Evolutionary conservation across 2,329 filamentous ascomycete species (phyloP), one percentile per base, ranked within the genome.

Genomic region (Fusarium nygamai): DNA sequence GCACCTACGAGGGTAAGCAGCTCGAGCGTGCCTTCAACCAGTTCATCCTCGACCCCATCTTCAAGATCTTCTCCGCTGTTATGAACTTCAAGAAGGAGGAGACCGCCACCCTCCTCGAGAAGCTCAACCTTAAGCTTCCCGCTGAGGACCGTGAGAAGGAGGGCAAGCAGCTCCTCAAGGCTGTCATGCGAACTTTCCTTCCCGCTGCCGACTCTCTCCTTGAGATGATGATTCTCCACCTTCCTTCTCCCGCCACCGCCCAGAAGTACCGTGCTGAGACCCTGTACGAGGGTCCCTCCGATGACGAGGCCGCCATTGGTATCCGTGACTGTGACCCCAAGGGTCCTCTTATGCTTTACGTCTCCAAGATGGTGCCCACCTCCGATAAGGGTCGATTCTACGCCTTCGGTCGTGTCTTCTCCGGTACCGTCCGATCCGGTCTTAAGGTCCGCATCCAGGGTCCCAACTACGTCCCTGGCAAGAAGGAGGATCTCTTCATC

Each of bases 331-430:
- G 96, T 86, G 94, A 99, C 86, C 90, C 96, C 87, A 97, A 98
- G 90, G 96, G 91, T 85, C 94, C 96, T 82, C 96, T 99, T 87
- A 99, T 99, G 96, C 91, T 98, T 80, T 99, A 99, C 93, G 95
- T 99, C 86, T 99, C 96, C 86, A 99, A 99, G 94, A 99, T 99
- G 96, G 96, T 99, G 83, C 96, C 96, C 82, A 99, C 96, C 80
- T 97, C 95, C 82, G 96, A 99, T 85, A 98, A 98, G 93, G 96
- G 96, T 87, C 96, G 96, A 88, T 99, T 99, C 94, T 99, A 98
- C 89, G 96, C 96, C 86, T 99, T 99, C 89, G 96, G 96, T 88
- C 96, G 96, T 97, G 96, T 99, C 88, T 99, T 98, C 91, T 90
- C 96, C 81, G 96, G 96, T 93, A 98, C 95, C 84, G 96, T 98